Conservation (phyloP, 257 asterid genomes). For the Solanum corneliomulleri region DNA sequence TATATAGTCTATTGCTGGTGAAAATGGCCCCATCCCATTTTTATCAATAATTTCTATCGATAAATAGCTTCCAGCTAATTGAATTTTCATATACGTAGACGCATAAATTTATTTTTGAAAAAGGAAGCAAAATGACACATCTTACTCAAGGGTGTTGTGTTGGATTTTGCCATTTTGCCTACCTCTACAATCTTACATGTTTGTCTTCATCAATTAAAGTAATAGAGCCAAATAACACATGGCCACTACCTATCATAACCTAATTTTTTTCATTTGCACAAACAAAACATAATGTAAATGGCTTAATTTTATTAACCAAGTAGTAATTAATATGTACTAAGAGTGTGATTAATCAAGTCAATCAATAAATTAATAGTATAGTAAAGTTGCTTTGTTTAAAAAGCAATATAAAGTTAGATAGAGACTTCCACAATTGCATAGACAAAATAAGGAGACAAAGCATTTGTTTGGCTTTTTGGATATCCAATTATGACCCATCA, state of each 20-base stretch:
- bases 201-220: neutral
- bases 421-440: neutral
- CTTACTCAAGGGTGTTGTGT: neutral
- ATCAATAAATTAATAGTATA: neutral
- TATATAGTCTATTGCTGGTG: neutral
- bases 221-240: neutral
- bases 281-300: neutral
- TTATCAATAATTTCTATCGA: neutral
- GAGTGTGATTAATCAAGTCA: neutral
- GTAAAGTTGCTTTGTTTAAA: neutral
- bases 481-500: neutral
- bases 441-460: neutral
- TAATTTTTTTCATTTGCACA: neutral
- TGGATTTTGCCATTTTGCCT: neutral
- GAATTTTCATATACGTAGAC: neutral
- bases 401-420: neutral
- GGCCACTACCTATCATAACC: neutral
- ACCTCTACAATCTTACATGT: neutral
- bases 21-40: constrained; percentile 7
- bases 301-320: neutral
- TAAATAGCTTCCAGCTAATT: neutral
- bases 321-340: neutral
- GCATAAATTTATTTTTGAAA: neutral
- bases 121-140: neutral
- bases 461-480: neutral